Conservation (phyloP, 768 basidiomycete species). For the Leccinum broughii region DNA sequence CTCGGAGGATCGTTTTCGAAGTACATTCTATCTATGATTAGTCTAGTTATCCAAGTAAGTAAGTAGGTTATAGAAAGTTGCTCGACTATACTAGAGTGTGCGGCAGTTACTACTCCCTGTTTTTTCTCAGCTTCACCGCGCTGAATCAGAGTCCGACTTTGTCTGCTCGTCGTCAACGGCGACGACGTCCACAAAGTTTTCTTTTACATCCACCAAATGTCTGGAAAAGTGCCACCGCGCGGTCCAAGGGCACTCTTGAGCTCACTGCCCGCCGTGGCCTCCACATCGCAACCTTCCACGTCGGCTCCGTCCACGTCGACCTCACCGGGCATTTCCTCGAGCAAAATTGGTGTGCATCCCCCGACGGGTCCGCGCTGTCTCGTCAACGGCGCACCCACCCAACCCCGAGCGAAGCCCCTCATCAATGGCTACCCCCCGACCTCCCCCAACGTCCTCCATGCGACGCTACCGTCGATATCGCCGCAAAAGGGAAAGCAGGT, state of each 20-base stretch:
- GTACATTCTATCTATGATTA: too few relatives aligned
- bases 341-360: constrained; percentile 53
- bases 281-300: constrained; percentile 32
- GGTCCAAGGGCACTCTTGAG: constrained; percentile 71
- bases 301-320: constrained; percentile 37
- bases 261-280: constrained; percentile 36
- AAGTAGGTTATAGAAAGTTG: too few relatives aligned
- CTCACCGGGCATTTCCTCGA: constrained; percentile 30
- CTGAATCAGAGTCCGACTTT: constrained; percentile 3
- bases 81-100: too few relatives aligned
- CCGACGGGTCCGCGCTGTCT: constrained; percentile 71
- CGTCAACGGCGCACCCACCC: constrained; percentile 38
- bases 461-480: constrained; percentile 33
- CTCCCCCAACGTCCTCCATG: constrained; percentile 24
- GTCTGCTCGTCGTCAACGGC: constrained; percentile 26
- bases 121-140: constrained; percentile 17
- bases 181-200: constrained; percentile 17
- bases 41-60: not conserved
- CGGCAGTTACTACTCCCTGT: constrained; percentile 9
- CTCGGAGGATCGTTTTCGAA: too few relatives aligned
- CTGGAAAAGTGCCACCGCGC: constrained; percentile 74
- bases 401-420: constrained; percentile 40
- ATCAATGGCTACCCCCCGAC: constrained; percentile 43
- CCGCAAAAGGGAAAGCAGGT: constrained; percentile 45
- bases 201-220: constrained; percentile 40